Percentiles rank a stretch among this genome's conserved stretches.
Conservation (phyloP, 306 rosid species). For the Corylus americana region DNA sequence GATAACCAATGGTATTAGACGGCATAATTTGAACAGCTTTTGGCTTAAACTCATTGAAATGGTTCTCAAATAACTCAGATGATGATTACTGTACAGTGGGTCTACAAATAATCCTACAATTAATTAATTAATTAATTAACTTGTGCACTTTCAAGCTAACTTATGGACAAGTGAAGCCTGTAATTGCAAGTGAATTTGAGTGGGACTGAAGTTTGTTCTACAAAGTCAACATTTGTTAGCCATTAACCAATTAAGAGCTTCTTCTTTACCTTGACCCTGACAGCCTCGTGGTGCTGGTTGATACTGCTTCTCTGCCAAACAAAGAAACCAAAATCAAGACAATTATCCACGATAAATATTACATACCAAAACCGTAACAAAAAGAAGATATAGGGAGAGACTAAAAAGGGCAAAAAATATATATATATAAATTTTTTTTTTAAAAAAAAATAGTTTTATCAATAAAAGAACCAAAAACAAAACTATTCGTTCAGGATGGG, state of each 20-base stretch:
- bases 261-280: constrained; percentile 41
- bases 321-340: constrained; percentile 3
- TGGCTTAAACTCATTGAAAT: not conserved
- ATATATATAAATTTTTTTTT: no score
- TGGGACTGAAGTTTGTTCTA: not conserved
- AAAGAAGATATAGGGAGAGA: not conserved
- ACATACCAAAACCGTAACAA: not conserved
- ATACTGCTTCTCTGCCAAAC: constrained; percentile 64
- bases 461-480: not conserved
- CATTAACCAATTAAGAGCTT: not conserved
- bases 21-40: not conserved
- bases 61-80: not conserved
- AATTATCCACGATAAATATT: not conserved
- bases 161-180: not conserved
- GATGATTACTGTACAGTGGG: not conserved
- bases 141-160: not conserved
- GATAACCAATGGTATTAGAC: not conserved
- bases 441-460: no score
- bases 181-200: not conserved
- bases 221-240: constrained; percentile 3
- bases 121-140: not conserved
- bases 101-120: not conserved
- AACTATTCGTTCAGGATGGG: not conserved
- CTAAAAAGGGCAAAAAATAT: no score
- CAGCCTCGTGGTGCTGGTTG: constrained; percentile 41